These are phyloP conservation scores for Russula sp. DNA, from an alignment of 768 basidiomycete genomes.

Conservation along the genomic window DNA sequence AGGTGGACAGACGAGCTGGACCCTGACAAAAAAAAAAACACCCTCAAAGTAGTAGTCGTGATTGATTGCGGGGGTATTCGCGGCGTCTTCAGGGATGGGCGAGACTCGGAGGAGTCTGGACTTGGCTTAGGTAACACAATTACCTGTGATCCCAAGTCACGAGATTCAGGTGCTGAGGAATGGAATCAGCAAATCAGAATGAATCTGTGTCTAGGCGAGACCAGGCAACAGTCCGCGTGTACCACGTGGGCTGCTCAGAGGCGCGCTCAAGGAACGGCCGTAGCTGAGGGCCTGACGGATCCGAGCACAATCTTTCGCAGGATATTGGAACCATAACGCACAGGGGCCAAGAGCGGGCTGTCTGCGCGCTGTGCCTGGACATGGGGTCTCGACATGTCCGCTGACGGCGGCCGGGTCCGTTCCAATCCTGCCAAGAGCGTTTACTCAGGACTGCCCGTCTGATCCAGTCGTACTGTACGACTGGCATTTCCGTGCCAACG, in stretches of 20 bases:
- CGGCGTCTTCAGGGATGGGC: not conserved
- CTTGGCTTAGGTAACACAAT: not conserved
- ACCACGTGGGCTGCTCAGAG: not conserved
- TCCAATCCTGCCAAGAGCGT: not conserved
- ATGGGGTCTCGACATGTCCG: not conserved
- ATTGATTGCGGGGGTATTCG: no score
- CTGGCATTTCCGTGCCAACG: not conserved
- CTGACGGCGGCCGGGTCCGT: not conserved
- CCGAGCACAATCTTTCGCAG: no score
- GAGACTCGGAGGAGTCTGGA: not conserved
- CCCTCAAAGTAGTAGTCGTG: not conserved
- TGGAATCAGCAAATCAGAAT: not conserved
- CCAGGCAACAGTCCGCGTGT: not conserved
- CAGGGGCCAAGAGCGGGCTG: no score
- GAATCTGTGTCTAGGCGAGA: not conserved
- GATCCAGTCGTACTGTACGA: not conserved
- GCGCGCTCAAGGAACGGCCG: not conserved
- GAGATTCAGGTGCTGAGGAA: no score
- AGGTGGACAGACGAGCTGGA: no score
- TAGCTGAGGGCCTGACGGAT: no score
- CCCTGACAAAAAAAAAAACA: no score
- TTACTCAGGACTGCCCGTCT: not conserved
- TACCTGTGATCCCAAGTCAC: not conserved
- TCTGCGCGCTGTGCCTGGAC: no score
- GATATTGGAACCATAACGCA: no score